phyloP scores from a whole-genome alignment of 75 land plant genomes.

The Ceratopteris richardii region DNA sequence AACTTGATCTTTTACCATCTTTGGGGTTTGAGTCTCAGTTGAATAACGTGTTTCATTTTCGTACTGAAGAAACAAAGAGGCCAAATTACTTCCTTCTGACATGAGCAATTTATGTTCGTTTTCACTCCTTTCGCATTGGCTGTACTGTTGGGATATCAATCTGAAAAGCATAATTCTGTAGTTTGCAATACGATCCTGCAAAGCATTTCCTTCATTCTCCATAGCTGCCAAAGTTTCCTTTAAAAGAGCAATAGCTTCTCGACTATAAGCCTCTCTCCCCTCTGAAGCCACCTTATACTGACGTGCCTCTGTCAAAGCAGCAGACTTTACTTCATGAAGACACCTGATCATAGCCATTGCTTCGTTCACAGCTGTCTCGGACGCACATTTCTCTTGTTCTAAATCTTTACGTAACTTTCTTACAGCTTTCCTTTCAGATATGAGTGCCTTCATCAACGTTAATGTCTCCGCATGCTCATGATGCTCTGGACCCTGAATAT shows the following conservation, averaged over 20 bases:
- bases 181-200: no score
- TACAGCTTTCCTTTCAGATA: constrained; percentile 42
- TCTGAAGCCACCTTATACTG: constrained; percentile 82
- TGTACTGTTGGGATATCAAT: no score
- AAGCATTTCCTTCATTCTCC: constrained; percentile 13
- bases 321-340: constrained; percentile 79
- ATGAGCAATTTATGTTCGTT: no score
- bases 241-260: constrained; percentile 40
- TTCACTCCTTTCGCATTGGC: no score
- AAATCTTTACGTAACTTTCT: constrained; percentile 53
- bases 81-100: no score
- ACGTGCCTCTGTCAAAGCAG: constrained; percentile 57
- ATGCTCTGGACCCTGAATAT: no score
- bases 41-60: no score
- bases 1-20: no score
- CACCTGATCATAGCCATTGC: constrained; percentile 82
- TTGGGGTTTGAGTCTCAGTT: no score
- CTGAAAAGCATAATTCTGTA: no score
- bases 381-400: constrained; percentile 76
- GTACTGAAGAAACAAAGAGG: no score
- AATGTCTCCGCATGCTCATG: not conserved
- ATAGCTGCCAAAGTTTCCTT: constrained; percentile 49
- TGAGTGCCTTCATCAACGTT: constrained; percentile 40
- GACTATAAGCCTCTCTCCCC: constrained; percentile 58
- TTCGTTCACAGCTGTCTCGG: constrained; percentile 76